phyloP scores from a whole-genome alignment of 2,329 filamentous ascomycete species.

The Trichoderma semiorbis region DNA sequence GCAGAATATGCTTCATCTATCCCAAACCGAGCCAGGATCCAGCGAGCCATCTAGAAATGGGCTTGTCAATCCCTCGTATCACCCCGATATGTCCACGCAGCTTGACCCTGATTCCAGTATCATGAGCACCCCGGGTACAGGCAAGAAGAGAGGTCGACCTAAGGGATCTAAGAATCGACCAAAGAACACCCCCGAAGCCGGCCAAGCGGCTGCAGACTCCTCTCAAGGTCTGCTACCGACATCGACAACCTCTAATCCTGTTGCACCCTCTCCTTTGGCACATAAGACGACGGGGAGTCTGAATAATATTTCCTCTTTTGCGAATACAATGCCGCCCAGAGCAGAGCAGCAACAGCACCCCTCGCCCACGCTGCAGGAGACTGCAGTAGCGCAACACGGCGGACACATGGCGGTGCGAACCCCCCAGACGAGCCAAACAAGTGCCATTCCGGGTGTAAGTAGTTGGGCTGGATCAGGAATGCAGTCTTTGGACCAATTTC shows the following conservation, averaged over 20 bases:
- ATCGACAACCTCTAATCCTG: constrained; percentile 1
- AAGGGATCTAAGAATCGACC: constrained; percentile 46
- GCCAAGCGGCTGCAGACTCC: neutral
- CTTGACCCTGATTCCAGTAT: constrained; percentile 20
- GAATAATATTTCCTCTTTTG: neutral
- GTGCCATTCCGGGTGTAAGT: neutral
- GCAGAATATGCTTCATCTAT: neutral
- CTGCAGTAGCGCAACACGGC: neutral
- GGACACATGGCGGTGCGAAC: neutral
- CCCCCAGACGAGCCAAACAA: neutral
- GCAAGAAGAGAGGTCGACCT: constrained; percentile 38
- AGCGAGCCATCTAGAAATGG: neutral
- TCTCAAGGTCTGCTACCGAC: neutral
- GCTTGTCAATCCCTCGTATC: neutral
- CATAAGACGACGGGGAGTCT: constrained; percentile 18
- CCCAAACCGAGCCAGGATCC: neutral
- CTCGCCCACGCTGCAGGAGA: neutral
- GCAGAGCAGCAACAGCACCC: constrained; percentile 7
- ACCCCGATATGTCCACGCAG: constrained; percentile 1
- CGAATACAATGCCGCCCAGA: neutral
- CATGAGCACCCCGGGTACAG: constrained; percentile 23
- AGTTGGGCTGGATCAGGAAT: constrained; percentile 9
- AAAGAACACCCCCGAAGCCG: constrained; percentile 26
- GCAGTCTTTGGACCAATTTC: constrained; percentile 9
- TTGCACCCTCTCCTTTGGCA: constrained; percentile 20